These are phyloP conservation scores for Exophiala calicioides DNA, from an alignment of 2,329 filamentous ascomycete species.

Conservation along the genomic window DNA sequence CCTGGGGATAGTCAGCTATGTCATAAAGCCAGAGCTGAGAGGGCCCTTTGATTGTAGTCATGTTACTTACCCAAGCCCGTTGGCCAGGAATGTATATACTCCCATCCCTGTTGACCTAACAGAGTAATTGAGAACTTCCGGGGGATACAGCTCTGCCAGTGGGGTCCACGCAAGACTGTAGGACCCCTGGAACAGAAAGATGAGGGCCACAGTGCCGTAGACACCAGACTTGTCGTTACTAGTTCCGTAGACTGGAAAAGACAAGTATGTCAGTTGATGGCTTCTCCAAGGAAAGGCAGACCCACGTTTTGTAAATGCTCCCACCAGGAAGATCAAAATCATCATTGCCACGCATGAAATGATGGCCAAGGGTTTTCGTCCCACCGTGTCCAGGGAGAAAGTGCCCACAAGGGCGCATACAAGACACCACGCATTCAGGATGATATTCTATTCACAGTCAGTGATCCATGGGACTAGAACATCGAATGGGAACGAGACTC, in stretches of 20 bases:
- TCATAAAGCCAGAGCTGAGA: constrained; percentile 27
- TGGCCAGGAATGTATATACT: neutral
- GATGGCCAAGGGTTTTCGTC: constrained; percentile 43
- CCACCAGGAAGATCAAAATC: constrained; percentile 54
- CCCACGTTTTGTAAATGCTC: constrained; percentile 49
- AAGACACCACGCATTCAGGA: constrained; percentile 55
- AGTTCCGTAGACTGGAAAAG: constrained; percentile 36
- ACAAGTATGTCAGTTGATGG: constrained; percentile 4
- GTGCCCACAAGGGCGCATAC: constrained; percentile 47
- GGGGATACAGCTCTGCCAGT: constrained; percentile 50
- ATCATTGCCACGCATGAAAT: constrained; percentile 35
- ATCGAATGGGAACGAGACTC: too few species aligned
- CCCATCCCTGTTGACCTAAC: constrained; percentile 33
- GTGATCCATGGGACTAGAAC: neutral
- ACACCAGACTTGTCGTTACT: constrained; percentile 32
- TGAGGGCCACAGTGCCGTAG: constrained; percentile 50
- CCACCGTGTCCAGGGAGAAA: constrained; percentile 44
- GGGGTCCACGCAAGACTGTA: constrained; percentile 54
- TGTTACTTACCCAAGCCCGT: constrained; percentile 7
- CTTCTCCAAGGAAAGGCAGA: neutral
- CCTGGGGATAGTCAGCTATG: neutral
- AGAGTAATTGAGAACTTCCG: constrained; percentile 53
- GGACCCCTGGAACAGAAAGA: constrained; percentile 56
- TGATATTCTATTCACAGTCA: constrained; percentile 42
- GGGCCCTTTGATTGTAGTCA: too few species aligned